Percentiles rank a stretch among this genome's conserved stretches.
Conservation (phyloP, 108 stramenopile genomes). For the Nitzschia sp. region DNA sequence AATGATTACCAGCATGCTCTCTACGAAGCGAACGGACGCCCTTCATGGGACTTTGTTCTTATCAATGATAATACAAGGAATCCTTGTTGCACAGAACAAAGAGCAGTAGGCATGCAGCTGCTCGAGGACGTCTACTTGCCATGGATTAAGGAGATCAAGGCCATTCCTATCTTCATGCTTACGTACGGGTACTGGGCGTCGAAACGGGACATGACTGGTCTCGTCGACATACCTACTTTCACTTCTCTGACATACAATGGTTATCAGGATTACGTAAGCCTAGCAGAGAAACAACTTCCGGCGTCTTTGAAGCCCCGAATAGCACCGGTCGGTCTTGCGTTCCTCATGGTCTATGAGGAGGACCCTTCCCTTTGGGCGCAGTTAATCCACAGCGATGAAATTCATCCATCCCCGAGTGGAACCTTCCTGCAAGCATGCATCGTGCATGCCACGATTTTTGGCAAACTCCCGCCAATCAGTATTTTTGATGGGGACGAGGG, state of each 20-base stretch:
- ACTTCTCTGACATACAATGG: conserved; percentile 46
- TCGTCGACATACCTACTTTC: conserved; percentile 46
- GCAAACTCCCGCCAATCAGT: conserved; percentile 28
- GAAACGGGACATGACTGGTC: conserved; percentile 38
- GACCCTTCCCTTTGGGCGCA: conserved; percentile 34
- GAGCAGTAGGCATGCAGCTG: conserved; percentile 21
- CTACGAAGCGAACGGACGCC: conserved; percentile 21
- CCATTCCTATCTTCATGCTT: conserved; percentile 39
- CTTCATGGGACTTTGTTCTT: conserved; percentile 42
- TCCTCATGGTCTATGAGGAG: conserved; percentile 47
- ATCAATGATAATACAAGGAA: conserved; percentile 43
- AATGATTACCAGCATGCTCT: conserved; percentile 19
- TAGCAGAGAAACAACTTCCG: conserved; percentile 20
- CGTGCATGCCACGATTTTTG: conserved; percentile 43
- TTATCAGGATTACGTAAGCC: conserved; percentile 37
- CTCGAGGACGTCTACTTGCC: conserved; percentile 31
- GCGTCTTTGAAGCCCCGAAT: conserved; percentile 31
- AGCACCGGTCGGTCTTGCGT: conserved; percentile 55
- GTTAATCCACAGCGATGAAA: conserved; percentile 46
- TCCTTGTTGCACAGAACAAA: conserved; percentile 25
- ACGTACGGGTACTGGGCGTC: conserved; percentile 37
- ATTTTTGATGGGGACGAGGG: conserved; percentile 2
- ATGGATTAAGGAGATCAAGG: conserved; percentile 31
- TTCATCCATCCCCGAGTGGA: conserved; percentile 45
- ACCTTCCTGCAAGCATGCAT: conserved; percentile 42